These are phyloP conservation scores for Daldinia sp. DNA, from an alignment of 2,329 filamentous ascomycete species.

Conservation along the genomic window DNA sequence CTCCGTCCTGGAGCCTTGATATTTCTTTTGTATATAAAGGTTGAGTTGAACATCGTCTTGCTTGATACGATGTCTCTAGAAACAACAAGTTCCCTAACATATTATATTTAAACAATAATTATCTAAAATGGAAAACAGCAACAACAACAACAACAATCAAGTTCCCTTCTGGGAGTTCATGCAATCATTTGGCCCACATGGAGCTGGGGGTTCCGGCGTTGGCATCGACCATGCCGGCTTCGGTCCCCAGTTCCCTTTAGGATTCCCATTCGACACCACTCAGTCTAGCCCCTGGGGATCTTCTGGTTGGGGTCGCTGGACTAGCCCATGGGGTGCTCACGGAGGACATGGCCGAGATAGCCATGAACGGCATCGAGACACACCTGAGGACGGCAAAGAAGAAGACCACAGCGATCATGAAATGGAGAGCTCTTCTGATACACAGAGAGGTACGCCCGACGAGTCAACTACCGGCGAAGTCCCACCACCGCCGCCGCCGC, in stretches of 20 bases:
- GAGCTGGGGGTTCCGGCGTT: slow-evolving; percentile 43
- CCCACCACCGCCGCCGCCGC: slow-evolving; percentile 14
- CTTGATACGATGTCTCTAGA: slow-evolving; percentile 1
- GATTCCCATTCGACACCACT: slow-evolving; percentile 48
- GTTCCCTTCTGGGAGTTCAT: slow-evolving; percentile 48
- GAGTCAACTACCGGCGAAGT: slow-evolving; percentile 24
- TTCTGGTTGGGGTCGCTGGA: slow-evolving; percentile 29
- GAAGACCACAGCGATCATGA: slow-evolving; percentile 43
- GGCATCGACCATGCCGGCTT: slow-evolving; percentile 51
- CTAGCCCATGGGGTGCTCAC: slow-evolving; percentile 22
- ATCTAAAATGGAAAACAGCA: slow-evolving; percentile 33
- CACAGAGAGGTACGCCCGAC: slow-evolving; percentile 38
- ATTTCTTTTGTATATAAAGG: slow-evolving; percentile 27
- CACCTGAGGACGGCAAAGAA: slow-evolving; percentile 41
- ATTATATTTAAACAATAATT: slow-evolving; percentile 1
- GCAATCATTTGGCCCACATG: slow-evolving; percentile 47
- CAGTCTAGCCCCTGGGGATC: slow-evolving; percentile 33
- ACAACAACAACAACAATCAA: slow-evolving; percentile 30
- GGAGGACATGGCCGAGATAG: slow-evolving; percentile 34
- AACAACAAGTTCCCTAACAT: slow-evolving; percentile 4
- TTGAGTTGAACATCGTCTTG: background rate
- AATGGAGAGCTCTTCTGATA: slow-evolving; percentile 49
- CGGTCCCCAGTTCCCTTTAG: slow-evolving; percentile 41
- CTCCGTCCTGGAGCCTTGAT: slow-evolving; percentile 22
- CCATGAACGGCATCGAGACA: slow-evolving; percentile 40